phyloP scores from a whole-genome alignment of 257 asterid species.

The Eustoma russellianum region DNA sequence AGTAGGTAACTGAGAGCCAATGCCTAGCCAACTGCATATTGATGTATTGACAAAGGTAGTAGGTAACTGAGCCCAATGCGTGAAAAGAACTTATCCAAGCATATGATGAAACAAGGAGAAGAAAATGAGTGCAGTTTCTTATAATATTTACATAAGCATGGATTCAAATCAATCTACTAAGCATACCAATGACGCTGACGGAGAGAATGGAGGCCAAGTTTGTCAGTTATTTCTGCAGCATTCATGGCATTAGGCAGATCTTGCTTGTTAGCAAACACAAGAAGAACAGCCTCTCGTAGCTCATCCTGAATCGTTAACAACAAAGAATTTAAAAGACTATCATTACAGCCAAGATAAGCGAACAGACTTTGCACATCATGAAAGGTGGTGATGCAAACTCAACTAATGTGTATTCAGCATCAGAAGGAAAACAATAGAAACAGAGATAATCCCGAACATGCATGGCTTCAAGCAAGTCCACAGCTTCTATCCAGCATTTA shows the following conservation, averaged over 20 bases:
- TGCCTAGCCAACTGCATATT: too few species aligned
- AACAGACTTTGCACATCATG: too few species aligned
- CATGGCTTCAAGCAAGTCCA: too few species aligned
- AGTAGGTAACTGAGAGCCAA: too few species aligned
- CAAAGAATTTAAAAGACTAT: background rate
- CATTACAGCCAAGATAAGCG: too few species aligned
- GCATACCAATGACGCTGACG: slow-evolving; percentile 36
- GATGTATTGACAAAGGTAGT: too few species aligned
- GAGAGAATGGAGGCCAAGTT: slow-evolving; percentile 37
- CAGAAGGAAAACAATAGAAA: too few species aligned
- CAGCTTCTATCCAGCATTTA: too few species aligned
- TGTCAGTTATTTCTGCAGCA: slow-evolving; percentile 38
- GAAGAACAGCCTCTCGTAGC: slow-evolving; percentile 34
- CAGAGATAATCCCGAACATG: too few species aligned
- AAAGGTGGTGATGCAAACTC: too few species aligned
- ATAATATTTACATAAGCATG: background rate
- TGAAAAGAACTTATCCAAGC: background rate
- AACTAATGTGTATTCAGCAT: too few species aligned
- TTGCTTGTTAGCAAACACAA: slow-evolving; percentile 37
- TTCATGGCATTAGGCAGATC: slow-evolving; percentile 43
- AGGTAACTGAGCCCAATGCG: too few species aligned
- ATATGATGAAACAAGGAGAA: background rate
- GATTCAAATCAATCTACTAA: background rate
- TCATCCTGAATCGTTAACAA: slow-evolving; percentile 24
- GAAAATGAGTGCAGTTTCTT: background rate